A percentile compares a stretch with the other conserved stretches of the same genome.
Conservation (phyloP, 345 rosid species). For the Lumnitzera littorea region DNA sequence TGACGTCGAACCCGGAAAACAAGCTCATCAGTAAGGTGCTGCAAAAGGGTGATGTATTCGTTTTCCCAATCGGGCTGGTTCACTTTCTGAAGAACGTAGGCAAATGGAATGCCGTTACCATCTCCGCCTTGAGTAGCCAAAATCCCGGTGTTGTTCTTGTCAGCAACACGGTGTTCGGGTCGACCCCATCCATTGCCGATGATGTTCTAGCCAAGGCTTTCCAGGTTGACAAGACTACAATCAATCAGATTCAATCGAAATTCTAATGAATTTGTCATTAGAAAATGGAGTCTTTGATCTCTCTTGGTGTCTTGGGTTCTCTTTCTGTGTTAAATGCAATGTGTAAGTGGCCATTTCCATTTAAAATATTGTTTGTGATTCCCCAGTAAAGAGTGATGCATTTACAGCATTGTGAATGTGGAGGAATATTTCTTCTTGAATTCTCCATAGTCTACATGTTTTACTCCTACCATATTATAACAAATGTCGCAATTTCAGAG, state of each 20-base stretch:
- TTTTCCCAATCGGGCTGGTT: constrained; percentile 15
- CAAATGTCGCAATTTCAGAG: no score
- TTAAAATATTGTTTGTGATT: no score
- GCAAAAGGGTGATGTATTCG: constrained; percentile 17
- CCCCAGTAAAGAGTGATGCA: no score
- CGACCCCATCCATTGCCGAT: constrained; percentile 6
- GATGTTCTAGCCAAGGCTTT: constrained; percentile 23
- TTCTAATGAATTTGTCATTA: neutral
- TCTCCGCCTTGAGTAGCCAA: constrained; percentile 16
- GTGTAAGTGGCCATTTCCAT: no score
- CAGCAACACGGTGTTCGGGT: constrained; percentile 21
- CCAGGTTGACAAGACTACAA: constrained; percentile 12
- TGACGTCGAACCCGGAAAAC: constrained; percentile 22
- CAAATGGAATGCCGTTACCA: neutral
- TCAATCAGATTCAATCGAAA: constrained; percentile 7
- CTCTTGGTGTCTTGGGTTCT: no score
- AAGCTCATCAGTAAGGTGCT: constrained; percentile 18
- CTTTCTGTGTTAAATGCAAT: no score
- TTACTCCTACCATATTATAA: no score
- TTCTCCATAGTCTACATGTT: no score
- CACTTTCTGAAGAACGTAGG: constrained; percentile 23
- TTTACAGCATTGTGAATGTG: no score
- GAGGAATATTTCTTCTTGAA: no score
- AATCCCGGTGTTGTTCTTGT: constrained; percentile 17
- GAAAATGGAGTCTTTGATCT: no score